Percentiles rank a stretch among this genome's conserved stretches.
phyloP scores from a whole-genome alignment of 1,284 basidiomycete genomes.

The Ustanciosporium gigantosporum region DNA sequence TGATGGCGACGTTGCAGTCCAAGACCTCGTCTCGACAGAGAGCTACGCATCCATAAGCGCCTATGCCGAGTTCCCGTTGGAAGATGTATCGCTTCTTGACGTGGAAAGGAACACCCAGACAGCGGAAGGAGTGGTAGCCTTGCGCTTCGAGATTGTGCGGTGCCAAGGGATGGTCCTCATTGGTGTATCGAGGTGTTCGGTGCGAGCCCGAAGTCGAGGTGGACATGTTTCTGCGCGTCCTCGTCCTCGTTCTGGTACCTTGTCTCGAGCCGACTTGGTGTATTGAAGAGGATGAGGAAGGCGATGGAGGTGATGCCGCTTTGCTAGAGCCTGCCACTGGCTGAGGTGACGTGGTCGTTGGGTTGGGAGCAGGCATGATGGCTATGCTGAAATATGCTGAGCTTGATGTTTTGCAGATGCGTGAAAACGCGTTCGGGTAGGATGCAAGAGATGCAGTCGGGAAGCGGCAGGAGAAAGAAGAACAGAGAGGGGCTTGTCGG shows the following conservation, averaged over 20 bases:
- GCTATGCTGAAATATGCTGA: too few species aligned
- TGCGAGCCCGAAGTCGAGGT: slow-evolving; percentile 13
- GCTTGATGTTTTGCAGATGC: too few species aligned
- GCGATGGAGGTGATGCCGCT: slow-evolving; percentile 15
- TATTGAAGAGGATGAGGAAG: slow-evolving; percentile 8
- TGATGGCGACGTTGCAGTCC: slow-evolving; percentile 59
- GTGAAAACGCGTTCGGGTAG: too few species aligned
- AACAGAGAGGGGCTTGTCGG: too few species aligned
- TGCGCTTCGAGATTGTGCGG: slow-evolving; percentile 49
- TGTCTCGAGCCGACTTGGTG: slow-evolving; percentile 48
- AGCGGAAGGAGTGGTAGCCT: slow-evolving; percentile 58
- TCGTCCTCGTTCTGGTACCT: slow-evolving; percentile 40
- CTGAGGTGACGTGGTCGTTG: slow-evolving; percentile 13
- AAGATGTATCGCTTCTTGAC: slow-evolving; percentile 57
- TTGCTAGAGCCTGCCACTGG: slow-evolving; percentile 19
- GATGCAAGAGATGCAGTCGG: too few species aligned
- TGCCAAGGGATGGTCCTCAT: slow-evolving; percentile 55
- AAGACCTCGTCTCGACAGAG: slow-evolving; percentile 50
- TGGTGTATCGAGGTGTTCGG: slow-evolving; percentile 36
- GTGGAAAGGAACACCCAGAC: slow-evolving; percentile 57
- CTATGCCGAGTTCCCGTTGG: slow-evolving; percentile 57
- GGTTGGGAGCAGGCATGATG: slow-evolving; percentile 28
- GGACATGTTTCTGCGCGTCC: slow-evolving; percentile 43
- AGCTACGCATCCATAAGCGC: slow-evolving; percentile 59
- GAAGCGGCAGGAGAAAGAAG: too few species aligned